A percentile compares a stretch with the other conserved stretches of the same genome.
Evolutionary conservation across 2,329 filamentous ascomycete genomes (phyloP).

Genomic region (Sarocladium strictum): DNA sequence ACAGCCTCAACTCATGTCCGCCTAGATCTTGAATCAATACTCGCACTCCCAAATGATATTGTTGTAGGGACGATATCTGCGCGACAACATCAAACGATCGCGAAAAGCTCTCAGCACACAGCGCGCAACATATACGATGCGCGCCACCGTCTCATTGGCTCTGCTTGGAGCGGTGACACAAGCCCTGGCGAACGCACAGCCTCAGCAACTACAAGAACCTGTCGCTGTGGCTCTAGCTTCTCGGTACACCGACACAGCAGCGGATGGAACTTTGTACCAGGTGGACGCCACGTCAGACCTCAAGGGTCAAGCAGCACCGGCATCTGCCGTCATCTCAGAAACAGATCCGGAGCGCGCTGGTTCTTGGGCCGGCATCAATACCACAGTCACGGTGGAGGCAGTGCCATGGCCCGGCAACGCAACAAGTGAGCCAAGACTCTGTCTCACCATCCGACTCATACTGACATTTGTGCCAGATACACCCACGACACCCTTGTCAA

Average conservation of each 20-base stretch:
- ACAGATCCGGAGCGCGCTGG: background rate
- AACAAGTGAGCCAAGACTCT: background rate
- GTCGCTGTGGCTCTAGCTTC: background rate
- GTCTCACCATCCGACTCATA: background rate
- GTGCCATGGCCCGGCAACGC: background rate
- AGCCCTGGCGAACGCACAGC: background rate
- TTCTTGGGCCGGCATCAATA: background rate
- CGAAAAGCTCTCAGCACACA: background rate
- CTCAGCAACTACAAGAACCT: background rate
- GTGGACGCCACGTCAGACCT: background rate
- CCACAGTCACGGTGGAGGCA: background rate
- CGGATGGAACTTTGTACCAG: background rate
- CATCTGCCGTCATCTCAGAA: background rate
- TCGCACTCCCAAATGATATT: background rate
- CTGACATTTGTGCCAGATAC: slow-evolving; percentile 2
- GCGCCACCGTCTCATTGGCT: background rate
- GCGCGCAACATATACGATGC: background rate
- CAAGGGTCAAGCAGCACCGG: background rate
- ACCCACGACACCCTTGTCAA: background rate
- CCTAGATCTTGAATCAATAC: background rate
- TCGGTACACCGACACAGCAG: background rate
- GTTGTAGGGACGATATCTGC: background rate
- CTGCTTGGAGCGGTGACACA: background rate
- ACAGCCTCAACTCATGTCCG: background rate
- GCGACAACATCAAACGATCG: too few species aligned